These are phyloP conservation scores for Rhodotorula toruloides DNA, from an alignment of 768 basidiomycete genomes.

Conservation along the genomic window DNA sequence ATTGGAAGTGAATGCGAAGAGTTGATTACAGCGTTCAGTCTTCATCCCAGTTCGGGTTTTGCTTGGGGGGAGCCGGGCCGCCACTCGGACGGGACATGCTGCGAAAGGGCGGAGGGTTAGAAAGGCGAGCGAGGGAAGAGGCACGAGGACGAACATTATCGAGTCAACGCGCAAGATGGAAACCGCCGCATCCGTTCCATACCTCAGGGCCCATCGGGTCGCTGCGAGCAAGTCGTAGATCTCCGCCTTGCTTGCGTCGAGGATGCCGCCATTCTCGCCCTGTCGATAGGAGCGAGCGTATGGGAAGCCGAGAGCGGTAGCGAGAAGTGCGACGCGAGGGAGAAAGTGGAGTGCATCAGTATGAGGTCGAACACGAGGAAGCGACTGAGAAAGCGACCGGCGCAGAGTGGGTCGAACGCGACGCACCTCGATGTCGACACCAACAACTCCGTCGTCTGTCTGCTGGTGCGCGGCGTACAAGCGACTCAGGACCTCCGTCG, in stretches of 20 bases:
- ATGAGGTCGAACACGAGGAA: too few species aligned
- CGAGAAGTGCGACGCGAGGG: too few species aligned
- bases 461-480: conserved; percentile 81
- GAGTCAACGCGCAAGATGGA: conserved; percentile 91
- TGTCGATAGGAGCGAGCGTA: conserved; percentile 42
- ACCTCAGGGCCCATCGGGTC: conserved; percentile 79
- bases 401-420: too few species aligned
- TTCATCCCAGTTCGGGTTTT: conserved; percentile 44
- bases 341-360: not conserved
- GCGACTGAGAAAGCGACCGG: too few species aligned
- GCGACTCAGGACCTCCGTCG: conserved; percentile 81
- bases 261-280: conserved; percentile 73
- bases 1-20: too few species aligned
- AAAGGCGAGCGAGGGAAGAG: not conserved
- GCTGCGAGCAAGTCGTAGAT: conserved; percentile 84
- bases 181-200: conserved; percentile 87
- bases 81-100: conserved; percentile 41
- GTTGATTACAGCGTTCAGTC: conserved; percentile 18
- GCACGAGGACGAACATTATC: conserved; percentile 57
- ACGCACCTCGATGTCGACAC: conserved; percentile 83
- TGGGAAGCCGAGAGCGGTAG: not conserved
- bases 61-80: conserved; percentile 43
- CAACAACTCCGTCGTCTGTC: conserved; percentile 63
- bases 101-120: not conserved
- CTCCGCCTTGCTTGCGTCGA: conserved; percentile 51